Percentiles rank a stretch among this genome's conserved stretches.
Evolutionary conservation across 75 land plant genomes (phyloP).

Genomic region (Cupressus sempervirens): DNA sequence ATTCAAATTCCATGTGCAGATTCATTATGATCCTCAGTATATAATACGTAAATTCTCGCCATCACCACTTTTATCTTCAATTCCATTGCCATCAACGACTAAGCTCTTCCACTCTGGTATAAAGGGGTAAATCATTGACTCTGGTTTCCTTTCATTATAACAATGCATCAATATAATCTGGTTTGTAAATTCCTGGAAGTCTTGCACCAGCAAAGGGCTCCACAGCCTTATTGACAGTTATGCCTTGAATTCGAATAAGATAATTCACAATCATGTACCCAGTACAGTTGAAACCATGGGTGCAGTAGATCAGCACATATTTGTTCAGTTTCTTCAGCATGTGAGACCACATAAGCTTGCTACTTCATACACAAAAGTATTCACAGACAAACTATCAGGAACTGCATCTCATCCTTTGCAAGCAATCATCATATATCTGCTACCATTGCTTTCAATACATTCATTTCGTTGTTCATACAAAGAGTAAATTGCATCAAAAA

Average conservation of each 20-base stretch:
- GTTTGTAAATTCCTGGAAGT: slow-evolving; percentile 96
- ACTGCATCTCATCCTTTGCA: no score
- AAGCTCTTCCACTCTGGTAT: slow-evolving; percentile 97
- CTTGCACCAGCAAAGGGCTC: slow-evolving; percentile 74
- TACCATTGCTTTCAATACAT: no score
- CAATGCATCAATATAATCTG: slow-evolving; percentile 82
- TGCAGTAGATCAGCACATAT: slow-evolving; percentile 87
- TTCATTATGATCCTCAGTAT: no score
- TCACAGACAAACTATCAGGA: no score
- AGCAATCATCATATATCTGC: no score
- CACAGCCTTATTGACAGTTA: slow-evolving; percentile 73
- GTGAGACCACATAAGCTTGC: slow-evolving; percentile 51
- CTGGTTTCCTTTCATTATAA: slow-evolving; percentile 83
- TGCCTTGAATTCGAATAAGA: slow-evolving; percentile 59
- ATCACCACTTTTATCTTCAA: slow-evolving; percentile 82
- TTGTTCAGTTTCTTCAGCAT: slow-evolving; percentile 38
- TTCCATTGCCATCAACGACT: slow-evolving; percentile 86
- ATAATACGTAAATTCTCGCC: no score
- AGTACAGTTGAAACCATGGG: slow-evolving; percentile 96
- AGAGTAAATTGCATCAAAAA: no score
- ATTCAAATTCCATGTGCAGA: no score
- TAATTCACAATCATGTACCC: slow-evolving; percentile 93
- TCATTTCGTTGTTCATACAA: no score
- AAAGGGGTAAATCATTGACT: slow-evolving; percentile 51
- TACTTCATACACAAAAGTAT: no score